phyloP scores from a whole-genome alignment of 2,329 filamentous ascomycete genomes.

The Fusarium robinianum region DNA sequence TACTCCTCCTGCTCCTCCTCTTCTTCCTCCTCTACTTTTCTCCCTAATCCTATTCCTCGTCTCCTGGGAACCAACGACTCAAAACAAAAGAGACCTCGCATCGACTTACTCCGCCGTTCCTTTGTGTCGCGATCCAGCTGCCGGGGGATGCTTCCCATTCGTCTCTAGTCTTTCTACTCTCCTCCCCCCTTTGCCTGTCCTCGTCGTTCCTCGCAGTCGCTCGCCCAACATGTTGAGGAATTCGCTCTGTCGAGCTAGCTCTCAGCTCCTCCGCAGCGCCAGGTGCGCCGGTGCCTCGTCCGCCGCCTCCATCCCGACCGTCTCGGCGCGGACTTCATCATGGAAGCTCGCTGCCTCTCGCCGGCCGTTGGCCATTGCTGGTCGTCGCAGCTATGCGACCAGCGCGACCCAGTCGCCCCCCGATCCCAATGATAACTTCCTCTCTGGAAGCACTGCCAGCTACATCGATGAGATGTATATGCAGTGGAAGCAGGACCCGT shows the following conservation, averaged over 20 bases:
- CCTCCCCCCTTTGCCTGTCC: constrained; percentile 23
- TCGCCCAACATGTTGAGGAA: constrained; percentile 70
- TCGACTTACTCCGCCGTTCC: constrained; percentile 57
- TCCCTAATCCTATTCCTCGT: constrained; percentile 13
- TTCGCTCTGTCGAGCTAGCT: constrained; percentile 67
- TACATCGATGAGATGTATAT: constrained; percentile 99
- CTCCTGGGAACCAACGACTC: constrained; percentile 23
- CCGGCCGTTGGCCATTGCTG: constrained; percentile 54
- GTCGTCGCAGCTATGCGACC: constrained; percentile 59
- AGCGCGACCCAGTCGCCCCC: constrained; percentile 57
- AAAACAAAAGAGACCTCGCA: no score
- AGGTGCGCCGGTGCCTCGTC: constrained; percentile 50
- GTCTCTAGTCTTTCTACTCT: constrained; percentile 29
- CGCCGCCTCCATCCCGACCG: constrained; percentile 50
- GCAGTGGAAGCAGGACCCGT: constrained; percentile 92
- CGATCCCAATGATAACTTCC: constrained; percentile 93
- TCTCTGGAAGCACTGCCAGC: constrained; percentile 95
- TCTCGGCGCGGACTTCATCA: constrained; percentile 47
- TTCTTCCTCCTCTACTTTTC: constrained; percentile 4
- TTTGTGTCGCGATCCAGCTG: constrained; percentile 43
- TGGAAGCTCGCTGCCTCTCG: constrained; percentile 52
- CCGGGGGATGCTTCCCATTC: constrained; percentile 41
- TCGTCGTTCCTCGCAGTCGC: constrained; percentile 26
- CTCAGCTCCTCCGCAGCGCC: constrained; percentile 62
- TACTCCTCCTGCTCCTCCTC: no score